Evolutionary conservation across 768 basidiomycete species (phyloP), one percentile per base, ranked within the genome.

Genomic region (Pisolithus microcarpus): DNA sequence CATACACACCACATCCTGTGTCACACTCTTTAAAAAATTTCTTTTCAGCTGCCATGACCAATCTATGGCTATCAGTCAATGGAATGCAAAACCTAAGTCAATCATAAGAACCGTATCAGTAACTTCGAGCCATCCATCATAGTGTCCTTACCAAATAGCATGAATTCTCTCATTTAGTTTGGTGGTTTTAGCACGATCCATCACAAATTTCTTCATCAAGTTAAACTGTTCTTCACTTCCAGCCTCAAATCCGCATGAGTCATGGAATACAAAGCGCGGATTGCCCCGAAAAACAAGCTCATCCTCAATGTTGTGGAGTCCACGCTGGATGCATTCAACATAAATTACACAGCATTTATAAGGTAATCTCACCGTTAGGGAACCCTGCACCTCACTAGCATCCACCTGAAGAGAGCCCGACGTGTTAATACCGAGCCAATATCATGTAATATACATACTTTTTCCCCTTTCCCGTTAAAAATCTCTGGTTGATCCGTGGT

Each of bases 171-270:
- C 51, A 15, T 58, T 42, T 0, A 65, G 46, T 10, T 53, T 45
- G 1, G 21, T 51, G 4, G 47, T 42, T 5, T 54, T 57, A 0
- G 68, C 53, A 7, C 63, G 50, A 21, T 61, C 21, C 15, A 48
- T 18, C 16, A 75, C 63, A 56, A 75, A 74, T 3, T 49, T 42
- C 38, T 52, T 57, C 19, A 73, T 64, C 11, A 46, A 56, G 1
- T 60, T 48, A 3, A 72, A 48, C 52, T 74, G 65, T 3, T 57
- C 51, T 1, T 23, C 55, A 3, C 54, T 56, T 6, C 72, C 72
- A 26, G 67, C 52, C 56, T 74, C 70, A 46, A 75, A 71, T 3
- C 72, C 73, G 37, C 61, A 49, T 16, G 73, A 75, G 49, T 75
- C 72, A 31, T 74, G 73, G 51, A 74, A 73, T 23, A 72, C 61